These are phyloP conservation scores for Meripilus lineatus DNA, from an alignment of 1,284 basidiomycete species.

Conservation along the genomic window DNA sequence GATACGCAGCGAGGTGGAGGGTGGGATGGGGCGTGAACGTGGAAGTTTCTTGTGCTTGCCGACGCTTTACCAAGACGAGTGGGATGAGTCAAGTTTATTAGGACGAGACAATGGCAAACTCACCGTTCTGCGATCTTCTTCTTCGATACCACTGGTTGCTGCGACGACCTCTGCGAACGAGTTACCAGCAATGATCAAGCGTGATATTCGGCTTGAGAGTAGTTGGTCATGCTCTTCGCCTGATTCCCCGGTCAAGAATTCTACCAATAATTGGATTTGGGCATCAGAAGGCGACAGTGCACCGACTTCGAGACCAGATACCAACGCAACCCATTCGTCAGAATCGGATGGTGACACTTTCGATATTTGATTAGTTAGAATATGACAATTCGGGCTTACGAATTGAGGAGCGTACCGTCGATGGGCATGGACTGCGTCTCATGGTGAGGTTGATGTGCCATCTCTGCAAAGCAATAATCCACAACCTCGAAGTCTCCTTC, in stretches of 20 bases:
- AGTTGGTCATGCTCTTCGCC: conserved; percentile 65
- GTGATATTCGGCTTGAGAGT: conserved; percentile 68
- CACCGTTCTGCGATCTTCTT: conserved; percentile 59
- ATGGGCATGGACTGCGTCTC: conserved; percentile 33
- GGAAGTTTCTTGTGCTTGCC: conserved; percentile 55
- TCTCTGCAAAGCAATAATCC: conserved; percentile 84
- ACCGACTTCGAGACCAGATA: conserved; percentile 80
- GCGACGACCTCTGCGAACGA: conserved; percentile 58
- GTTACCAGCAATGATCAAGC: conserved; percentile 85
- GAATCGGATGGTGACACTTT: conserved; percentile 5
- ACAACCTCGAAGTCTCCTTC: conserved; percentile 92
- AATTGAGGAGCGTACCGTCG: conserved; percentile 32
- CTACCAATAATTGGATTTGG: conserved; percentile 75
- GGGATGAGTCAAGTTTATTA: background rate
- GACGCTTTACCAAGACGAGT: conserved; percentile 35
- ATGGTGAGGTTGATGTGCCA: conserved; percentile 56
- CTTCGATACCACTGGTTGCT: conserved; percentile 18
- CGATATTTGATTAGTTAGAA: conserved; percentile 1
- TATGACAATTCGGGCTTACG: background rate
- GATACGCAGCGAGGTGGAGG: conserved; percentile 61
- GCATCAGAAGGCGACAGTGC: conserved; percentile 61
- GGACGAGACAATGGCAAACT: conserved; percentile 19
- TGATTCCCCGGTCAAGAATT: conserved; percentile 84
- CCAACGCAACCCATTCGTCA: conserved; percentile 78
- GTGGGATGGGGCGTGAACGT: conserved; percentile 75